These are phyloP conservation scores for Irpex rosettiformis DNA, from an alignment of 1,284 basidiomycete species.

Conservation along the genomic window DNA sequence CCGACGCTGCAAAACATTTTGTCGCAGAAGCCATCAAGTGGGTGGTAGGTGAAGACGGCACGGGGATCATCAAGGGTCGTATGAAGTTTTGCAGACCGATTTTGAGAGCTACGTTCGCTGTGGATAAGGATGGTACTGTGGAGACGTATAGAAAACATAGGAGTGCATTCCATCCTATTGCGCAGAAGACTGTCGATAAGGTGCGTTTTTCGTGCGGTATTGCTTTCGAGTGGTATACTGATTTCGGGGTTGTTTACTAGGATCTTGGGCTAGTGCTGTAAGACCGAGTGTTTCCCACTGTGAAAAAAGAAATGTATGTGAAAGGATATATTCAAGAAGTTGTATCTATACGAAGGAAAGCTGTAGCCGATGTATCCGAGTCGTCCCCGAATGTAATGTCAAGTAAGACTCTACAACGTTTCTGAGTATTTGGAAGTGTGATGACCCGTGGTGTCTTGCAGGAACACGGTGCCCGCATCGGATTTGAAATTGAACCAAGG, in stretches of 20 bases:
- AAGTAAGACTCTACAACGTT: too few species aligned
- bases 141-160: slow-evolving; percentile 50
- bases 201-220: slow-evolving; percentile 32
- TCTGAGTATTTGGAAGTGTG: too few species aligned
- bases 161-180: slow-evolving; percentile 74
- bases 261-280: background rate
- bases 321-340: too few species aligned
- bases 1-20: slow-evolving; percentile 45
- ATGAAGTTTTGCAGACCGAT: slow-evolving; percentile 83
- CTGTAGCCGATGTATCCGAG: too few species aligned
- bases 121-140: slow-evolving; percentile 63
- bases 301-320: too few species aligned
- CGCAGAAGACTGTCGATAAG: slow-evolving; percentile 70
- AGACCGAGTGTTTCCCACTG: too few species aligned
- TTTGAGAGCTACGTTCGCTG: slow-evolving; percentile 51
- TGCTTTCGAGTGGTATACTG: background rate
- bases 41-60: slow-evolving; percentile 64
- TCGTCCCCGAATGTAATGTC: too few species aligned
- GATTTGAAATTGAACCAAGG: too few species aligned
- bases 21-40: slow-evolving; percentile 56
- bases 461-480: too few species aligned
- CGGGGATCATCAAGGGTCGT: slow-evolving; percentile 62
- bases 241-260: background rate
- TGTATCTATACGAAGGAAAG: too few species aligned
- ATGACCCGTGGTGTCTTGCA: too few species aligned